Evolutionary conservation across 2,329 filamentous ascomycete genomes (phyloP).

Genomic region (Thielaviopsis euricoi): DNA sequence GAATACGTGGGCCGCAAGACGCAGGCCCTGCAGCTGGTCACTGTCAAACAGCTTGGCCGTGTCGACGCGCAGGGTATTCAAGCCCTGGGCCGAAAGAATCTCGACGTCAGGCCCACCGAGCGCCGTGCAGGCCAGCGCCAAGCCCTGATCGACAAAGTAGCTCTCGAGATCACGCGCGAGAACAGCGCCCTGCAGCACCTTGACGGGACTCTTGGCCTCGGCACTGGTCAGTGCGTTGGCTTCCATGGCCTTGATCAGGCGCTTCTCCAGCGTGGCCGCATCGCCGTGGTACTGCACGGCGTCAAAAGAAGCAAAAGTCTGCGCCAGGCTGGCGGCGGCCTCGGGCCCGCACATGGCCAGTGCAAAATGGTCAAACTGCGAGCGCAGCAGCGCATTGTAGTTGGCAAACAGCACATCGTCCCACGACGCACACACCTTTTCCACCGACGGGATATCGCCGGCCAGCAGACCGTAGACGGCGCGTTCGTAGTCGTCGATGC

Average conservation of each 20-base stretch:
- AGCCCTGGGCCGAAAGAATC: constrained; percentile 13
- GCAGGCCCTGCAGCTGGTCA: constrained; percentile 45
- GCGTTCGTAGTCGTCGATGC: constrained; percentile 61
- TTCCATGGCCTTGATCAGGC: constrained; percentile 45
- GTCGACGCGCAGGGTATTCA: constrained; percentile 21
- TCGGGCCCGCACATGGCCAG: constrained; percentile 36
- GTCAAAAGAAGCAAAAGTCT: constrained; percentile 47
- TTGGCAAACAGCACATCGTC: constrained; percentile 77
- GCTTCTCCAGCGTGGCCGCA: constrained; percentile 32
- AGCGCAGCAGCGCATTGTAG: constrained; percentile 71
- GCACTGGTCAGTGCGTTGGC: constrained; percentile 34
- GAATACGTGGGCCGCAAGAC: constrained; percentile 50
- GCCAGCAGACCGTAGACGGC: constrained; percentile 85
- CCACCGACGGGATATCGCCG: constrained; percentile 64
- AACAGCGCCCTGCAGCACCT: constrained; percentile 60
- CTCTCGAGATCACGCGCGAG: constrained; percentile 45
- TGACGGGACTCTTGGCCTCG: constrained; percentile 49
- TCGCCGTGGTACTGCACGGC: constrained; percentile 46
- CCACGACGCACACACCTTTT: constrained; percentile 61
- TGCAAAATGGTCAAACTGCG: constrained; percentile 62
- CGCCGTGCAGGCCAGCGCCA: constrained; percentile 24
- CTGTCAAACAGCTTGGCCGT: constrained; percentile 34
- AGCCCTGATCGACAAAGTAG: constrained; percentile 43
- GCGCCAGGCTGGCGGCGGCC: constrained; percentile 34
- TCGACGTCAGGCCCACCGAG: constrained; percentile 21